Evolutionary conservation across 2,329 filamentous ascomycete genomes (phyloP), one percentile per base, ranked within the genome.

Genomic region (Ilyonectria mors-panacis): DNA sequence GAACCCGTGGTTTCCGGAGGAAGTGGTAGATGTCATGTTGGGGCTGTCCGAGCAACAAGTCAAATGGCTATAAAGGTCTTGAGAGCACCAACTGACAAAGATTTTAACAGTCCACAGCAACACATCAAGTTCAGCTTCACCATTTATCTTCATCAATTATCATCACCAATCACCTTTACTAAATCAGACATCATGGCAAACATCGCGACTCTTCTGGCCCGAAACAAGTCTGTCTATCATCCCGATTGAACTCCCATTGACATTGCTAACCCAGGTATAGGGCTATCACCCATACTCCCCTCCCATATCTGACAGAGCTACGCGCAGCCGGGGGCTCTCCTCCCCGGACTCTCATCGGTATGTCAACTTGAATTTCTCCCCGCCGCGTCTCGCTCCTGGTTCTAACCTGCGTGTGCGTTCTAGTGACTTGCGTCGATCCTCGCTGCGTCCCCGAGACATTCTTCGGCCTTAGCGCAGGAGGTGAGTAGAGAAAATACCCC

Each of bases 341-440:
- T 48, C 26, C 30, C 9, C 35, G 47, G 2, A 66, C 64, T 30
- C 35, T 66, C 8, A 66, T 66, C 26, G 55, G 64, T 66, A 58
- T 19, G 55, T 39, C 6, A 7, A 2, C 12, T 13, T 17, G 10
- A 35, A 17, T 26, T 13, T 19, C 17, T 15, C 13, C 26, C 1
- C 5, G 26, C 21, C 4, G 2, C 4, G 6, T 19, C 19, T 21
- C 5, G 2, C 26, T 19, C n/a, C 6, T 15, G 4, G 21, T 12
- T 21, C 54, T 63, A 45, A 63, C 54, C 8, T 6, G 3, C 17
- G 8, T 33, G 19, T n/a, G 19, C 21, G 10, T 35, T 15, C 5
- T 9, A 66, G 64, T 66, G 3, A 63, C 64, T 28, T 66, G 64
- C 23, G 19, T 59, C 7, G 64, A 66, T 37, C 64, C 64, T 50